Evolutionary conservation across 2,329 filamentous ascomycete species (phyloP), one percentile per base, ranked within the genome.

Genomic region (Colletotrichum tofieldiae): DNA sequence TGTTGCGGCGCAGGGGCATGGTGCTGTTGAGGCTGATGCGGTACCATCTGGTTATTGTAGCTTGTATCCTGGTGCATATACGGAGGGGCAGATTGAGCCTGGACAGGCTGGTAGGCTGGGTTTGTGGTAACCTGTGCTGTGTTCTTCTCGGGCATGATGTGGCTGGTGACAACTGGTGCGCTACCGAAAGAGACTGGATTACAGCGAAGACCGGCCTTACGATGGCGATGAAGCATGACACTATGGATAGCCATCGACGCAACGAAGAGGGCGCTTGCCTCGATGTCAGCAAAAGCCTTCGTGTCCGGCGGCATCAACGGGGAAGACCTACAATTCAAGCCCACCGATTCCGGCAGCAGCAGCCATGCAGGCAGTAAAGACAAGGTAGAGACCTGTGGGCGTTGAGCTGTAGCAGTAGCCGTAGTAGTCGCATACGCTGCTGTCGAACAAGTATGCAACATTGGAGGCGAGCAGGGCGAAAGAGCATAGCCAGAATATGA

Each of bases 401-500:
- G 37, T 7, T 2, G 76, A 79, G 64, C 76, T 73, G 54, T 79
- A 75, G 47, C 67, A 73, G 51, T 77, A 74, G 11, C 75, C 74
- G 76, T 78, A 77, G n/a, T 73, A 71, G 5, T n/a, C 20, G 18
- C 32, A 55, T 18, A n/a, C 20, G n/a, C 62, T 32, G 11, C 75
- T 69, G 9, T 18, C 56, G 20, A 67, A 54, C n/a, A 62, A 12
- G 56, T 35, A 67, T 18, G 45, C 56, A 3, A 14, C 23, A 26
- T 67, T 12, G 20, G 82, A 75, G 9, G 84, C 84, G 12, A 85
- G 77, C 20, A 85, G 74, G 16, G 82, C 83, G 51, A 87, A 85
- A 1, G 83, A 81, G 63, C 80, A 75, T 45, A 88, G 79, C 88
- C 88, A 91, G 78, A 90, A 86, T 67, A 90, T 71, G 65, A 87